These are phyloP conservation scores for Tricholoma terreum DNA, from an alignment of 768 basidiomycete species.

Conservation along the genomic window DNA sequence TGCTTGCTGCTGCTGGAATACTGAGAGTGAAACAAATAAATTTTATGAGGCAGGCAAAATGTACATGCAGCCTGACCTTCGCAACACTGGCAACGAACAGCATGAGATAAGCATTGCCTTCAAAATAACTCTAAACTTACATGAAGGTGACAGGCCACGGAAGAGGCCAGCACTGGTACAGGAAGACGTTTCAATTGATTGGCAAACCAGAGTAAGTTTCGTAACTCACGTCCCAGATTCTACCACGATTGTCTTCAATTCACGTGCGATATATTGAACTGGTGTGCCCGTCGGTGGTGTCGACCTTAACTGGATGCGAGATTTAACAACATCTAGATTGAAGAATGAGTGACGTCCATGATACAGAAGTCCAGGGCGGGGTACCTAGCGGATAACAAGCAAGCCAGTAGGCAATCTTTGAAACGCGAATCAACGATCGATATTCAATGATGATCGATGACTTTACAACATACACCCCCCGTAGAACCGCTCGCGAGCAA, in stretches of 20 bases:
- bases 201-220: neutral
- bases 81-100: conserved; percentile 43
- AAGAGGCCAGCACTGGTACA: conserved; percentile 57
- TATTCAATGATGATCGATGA: neutral
- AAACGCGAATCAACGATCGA: neutral
- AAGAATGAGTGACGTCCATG: neutral
- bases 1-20: conserved; percentile 88
- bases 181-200: neutral
- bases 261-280: conserved; percentile 70
- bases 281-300: conserved; percentile 74
- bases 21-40: conserved; percentile 33
- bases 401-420: conserved; percentile 86
- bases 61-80: conserved; percentile 43
- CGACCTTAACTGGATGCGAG: conserved; percentile 76
- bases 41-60: neutral
- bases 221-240: conserved; percentile 71
- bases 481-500: conserved; percentile 79
- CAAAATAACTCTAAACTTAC: conserved; percentile 42
- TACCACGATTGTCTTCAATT: conserved; percentile 60
- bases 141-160: conserved; percentile 71
- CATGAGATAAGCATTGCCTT: neutral
- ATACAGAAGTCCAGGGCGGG: neutral
- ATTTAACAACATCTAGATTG: conserved; percentile 80
- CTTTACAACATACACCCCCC: conserved; percentile 59
- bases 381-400: conserved; percentile 85